phyloP scores from a whole-genome alignment of 1,284 basidiomycete genomes.

The Pseudozyma thailandica region DNA sequence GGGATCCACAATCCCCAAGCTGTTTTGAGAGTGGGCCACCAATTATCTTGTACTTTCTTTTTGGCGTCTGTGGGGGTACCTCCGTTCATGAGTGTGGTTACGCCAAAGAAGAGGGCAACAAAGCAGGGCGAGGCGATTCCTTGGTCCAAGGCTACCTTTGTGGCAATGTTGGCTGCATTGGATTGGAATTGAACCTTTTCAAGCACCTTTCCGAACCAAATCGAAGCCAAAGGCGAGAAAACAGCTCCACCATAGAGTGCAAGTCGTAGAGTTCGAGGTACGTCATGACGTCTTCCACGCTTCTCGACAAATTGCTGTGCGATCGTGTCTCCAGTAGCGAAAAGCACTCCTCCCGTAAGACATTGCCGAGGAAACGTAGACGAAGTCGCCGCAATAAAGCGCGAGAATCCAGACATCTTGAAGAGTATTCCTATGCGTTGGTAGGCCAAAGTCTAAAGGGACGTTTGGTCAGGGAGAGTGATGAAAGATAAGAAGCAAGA shows the following conservation, averaged over 20 bases:
- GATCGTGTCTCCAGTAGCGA: conserved; percentile 59
- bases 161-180: conserved; percentile 36
- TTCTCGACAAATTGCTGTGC: conserved; percentile 60
- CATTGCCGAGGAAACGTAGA: conserved; percentile 59
- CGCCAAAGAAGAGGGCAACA: conserved; percentile 48
- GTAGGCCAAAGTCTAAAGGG: not conserved
- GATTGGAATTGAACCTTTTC: conserved; percentile 46
- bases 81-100: conserved; percentile 53
- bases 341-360: conserved; percentile 50
- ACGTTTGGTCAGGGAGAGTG: not conserved
- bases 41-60: conserved; percentile 47
- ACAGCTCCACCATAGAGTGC: conserved; percentile 56
- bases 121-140: conserved; percentile 49
- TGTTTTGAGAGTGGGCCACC: conserved; percentile 56
- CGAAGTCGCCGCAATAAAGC: conserved; percentile 54
- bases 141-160: conserved; percentile 59
- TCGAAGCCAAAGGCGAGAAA: conserved; percentile 53
- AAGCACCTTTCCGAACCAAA: conserved; percentile 56
- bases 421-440: not conserved
- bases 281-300: conserved; percentile 39
- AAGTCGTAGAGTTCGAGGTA: conserved; percentile 44
- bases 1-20: conserved; percentile 60
- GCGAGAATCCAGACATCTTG: conserved; percentile 41
- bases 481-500: not conserved
- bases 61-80: conserved; percentile 27